Evolutionary conservation across 176 grass and related monocot genomes (phyloP).

Genomic region (Aegilops bicornis): DNA sequence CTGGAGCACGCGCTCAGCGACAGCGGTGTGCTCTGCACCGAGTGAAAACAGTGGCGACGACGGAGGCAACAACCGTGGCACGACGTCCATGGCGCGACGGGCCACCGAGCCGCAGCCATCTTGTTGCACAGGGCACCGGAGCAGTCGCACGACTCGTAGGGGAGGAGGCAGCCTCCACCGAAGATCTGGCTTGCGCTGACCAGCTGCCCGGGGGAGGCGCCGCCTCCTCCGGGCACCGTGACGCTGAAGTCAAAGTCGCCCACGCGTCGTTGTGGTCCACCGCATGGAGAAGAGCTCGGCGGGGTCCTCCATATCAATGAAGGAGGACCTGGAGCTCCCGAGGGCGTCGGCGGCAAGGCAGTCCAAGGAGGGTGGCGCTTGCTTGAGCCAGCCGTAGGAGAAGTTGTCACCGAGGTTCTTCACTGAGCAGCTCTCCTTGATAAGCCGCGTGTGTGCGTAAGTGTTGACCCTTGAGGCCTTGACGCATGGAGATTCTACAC

Average conservation of each 20-base stretch:
- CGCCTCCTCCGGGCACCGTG: not conserved
- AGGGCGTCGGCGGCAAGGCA: conserved; percentile 25
- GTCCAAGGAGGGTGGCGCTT: conserved; percentile 1
- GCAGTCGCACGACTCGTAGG: conserved; percentile 11
- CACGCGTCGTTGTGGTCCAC: conserved; percentile 32
- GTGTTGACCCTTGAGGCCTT: too few relatives aligned
- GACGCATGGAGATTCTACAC: too few relatives aligned
- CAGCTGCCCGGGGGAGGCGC: not conserved
- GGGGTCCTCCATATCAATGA: conserved; percentile 83
- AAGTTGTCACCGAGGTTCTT: conserved; percentile 56
- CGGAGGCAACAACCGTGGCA: not conserved
- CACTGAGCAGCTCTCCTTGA: conserved; percentile 39
- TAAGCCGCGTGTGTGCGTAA: not conserved
- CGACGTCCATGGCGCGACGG: not conserved
- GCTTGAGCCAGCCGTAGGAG: conserved; percentile 47
- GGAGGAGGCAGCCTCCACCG: conserved; percentile 41
- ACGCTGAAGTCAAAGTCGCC: conserved; percentile 49
- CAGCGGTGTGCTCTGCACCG: conserved; percentile 55
- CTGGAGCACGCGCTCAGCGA: conserved; percentile 33
- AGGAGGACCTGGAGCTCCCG: conserved; percentile 59
- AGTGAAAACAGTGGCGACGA: conserved; percentile 56
- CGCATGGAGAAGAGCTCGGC: conserved; percentile 71
- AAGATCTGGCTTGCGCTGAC: conserved; percentile 57
- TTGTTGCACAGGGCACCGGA: not conserved
- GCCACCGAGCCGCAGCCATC: not conserved